phyloP scores from a whole-genome alignment of 2,329 filamentous ascomycete species.

The Cladosporium oxysporum region DNA sequence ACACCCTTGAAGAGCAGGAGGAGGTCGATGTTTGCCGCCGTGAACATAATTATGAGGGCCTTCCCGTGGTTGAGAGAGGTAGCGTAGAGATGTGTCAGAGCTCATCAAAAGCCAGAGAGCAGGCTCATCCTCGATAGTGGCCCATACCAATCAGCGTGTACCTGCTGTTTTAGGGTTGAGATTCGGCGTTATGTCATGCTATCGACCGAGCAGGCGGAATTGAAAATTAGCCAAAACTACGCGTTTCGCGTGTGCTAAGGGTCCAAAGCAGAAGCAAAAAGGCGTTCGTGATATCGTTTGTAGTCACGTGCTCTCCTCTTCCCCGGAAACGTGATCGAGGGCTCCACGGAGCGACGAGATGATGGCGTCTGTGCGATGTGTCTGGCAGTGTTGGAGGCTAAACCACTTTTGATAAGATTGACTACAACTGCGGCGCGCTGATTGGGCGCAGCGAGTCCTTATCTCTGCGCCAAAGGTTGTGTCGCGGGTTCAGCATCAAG shows the following conservation, averaged over 20 bases:
- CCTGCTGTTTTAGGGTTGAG: constrained; percentile 14
- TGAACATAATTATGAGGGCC: not conserved
- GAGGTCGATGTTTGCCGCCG: not conserved
- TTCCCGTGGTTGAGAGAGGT: not conserved
- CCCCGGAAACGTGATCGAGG: constrained; percentile 6
- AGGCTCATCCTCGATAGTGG: not conserved
- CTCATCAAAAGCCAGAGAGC: not conserved
- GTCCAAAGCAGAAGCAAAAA: not conserved
- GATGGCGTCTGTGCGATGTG: not conserved
- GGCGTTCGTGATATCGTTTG: not conserved
- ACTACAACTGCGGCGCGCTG: not conserved
- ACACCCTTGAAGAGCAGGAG: not conserved
- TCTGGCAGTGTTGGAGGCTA: constrained; percentile 1
- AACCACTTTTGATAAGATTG: not conserved
- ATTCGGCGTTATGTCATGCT: not conserved
- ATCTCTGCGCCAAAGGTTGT: constrained; percentile 20
- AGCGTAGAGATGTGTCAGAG: constrained; percentile 3
- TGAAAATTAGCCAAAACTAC: not conserved
- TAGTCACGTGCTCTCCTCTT: not conserved
- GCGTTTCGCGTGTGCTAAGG: not conserved
- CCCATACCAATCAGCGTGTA: constrained; percentile 9
- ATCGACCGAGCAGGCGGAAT: not conserved
- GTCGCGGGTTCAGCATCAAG: constrained; percentile 2
- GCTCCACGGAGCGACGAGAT: not conserved
- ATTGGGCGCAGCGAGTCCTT: constrained; percentile 10